Conservation (phyloP, 176 grass and related monocot species). For the Cenchrus purpureus region DNA sequence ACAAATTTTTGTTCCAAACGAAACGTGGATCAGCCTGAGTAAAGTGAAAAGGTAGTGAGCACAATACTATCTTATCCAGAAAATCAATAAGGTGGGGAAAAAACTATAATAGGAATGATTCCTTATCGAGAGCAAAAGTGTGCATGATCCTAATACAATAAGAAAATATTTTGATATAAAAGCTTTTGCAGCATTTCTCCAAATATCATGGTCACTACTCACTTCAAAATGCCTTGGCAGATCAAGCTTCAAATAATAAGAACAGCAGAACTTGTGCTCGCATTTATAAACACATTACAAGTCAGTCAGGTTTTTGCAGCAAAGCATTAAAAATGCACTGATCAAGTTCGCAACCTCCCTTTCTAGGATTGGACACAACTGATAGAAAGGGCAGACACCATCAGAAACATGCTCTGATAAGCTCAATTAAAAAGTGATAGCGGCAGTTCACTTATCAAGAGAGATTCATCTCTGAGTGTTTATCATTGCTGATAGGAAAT, state of each 20-base stretch:
- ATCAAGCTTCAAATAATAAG: neutral
- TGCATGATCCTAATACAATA: neutral
- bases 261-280: neutral
- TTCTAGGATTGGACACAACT: conserved; percentile 3
- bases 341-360: neutral
- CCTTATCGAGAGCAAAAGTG: neutral
- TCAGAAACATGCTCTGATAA: neutral
- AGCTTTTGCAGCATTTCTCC: conserved; percentile 8
- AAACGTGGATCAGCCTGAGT: conserved; percentile 94
- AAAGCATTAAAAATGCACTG: neutral
- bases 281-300: conserved; percentile 2
- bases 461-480: too few relatives aligned
- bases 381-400: neutral
- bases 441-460: neutral
- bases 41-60: conserved; percentile 22
- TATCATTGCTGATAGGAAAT: too few relatives aligned
- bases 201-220: conserved; percentile 9
- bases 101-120: neutral
- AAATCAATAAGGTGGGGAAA: neutral
- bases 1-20: conserved; percentile 89
- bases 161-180: conserved; percentile 25
- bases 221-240: conserved; percentile 3
- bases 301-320: neutral
- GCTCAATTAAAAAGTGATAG: conserved; percentile 15
- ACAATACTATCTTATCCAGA: neutral